A percentile compares a stretch with the other conserved stretches of the same genome.
Evolutionary conservation across 1,284 basidiomycete genomes (phyloP).

Genomic region (Malassezia nana): DNA sequence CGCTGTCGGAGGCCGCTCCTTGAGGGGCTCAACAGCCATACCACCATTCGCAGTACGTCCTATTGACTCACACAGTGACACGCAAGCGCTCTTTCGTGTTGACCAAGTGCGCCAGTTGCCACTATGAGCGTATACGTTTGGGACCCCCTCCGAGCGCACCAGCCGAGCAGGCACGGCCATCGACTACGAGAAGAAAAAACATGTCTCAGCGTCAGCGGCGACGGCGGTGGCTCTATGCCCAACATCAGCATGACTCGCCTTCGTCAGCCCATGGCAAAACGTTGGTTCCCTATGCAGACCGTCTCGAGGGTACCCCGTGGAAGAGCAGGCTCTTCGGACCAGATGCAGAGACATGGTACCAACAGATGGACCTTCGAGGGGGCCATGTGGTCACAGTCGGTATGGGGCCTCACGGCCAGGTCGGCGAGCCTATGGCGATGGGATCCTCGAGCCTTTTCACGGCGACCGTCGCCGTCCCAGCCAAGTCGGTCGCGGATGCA

Average conservation of each 20-base stretch:
- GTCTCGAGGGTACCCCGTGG: constrained; percentile 6
- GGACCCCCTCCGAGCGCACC: neutral
- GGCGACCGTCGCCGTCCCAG: too few relatives aligned
- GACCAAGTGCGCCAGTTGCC: neutral
- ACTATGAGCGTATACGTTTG: neutral
- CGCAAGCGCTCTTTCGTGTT: neutral
- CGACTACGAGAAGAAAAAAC: neutral
- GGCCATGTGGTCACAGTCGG: constrained; percentile 7
- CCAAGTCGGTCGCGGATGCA: too few relatives aligned
- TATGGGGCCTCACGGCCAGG: neutral
- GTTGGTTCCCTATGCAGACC: constrained; percentile 1
- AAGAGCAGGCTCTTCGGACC: neutral
- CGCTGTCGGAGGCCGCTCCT: constrained; percentile 1
- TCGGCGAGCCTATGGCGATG: neutral
- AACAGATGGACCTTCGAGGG: neutral
- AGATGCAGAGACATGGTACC: neutral
- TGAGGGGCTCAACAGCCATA: constrained; percentile 7
- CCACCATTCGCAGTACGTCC: neutral
- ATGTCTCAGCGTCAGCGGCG: constrained; percentile 16
- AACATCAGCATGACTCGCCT: neutral
- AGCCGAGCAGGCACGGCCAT: neutral
- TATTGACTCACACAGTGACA: neutral
- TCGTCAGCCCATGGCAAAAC: neutral
- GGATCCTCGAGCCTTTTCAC: too few relatives aligned
- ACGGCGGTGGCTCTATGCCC: constrained; percentile 3